A percentile compares a stretch with the other conserved stretches of the same genome.
These are phyloP conservation scores for Quercus cerris DNA, from an alignment of 306 rosid genomes.

Conservation along the genomic window DNA sequence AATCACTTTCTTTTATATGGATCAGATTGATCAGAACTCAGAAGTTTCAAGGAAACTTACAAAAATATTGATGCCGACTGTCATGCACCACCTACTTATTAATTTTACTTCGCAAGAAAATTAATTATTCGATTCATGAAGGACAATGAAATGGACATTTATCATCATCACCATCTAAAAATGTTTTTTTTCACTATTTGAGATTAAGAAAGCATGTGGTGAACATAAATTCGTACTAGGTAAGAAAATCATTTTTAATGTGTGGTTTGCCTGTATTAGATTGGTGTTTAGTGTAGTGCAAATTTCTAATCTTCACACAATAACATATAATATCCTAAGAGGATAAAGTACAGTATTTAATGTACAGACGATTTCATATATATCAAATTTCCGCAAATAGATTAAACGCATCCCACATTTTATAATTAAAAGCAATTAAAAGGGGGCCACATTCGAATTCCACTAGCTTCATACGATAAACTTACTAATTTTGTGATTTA, in stretches of 20 bases:
- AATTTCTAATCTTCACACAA: too few species aligned
- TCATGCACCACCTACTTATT: not conserved
- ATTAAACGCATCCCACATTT: not conserved
- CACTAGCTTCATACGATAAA: not conserved
- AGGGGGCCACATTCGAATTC: not conserved
- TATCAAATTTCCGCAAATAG: not conserved
- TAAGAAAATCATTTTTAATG: too few species aligned
- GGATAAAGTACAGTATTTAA: not conserved
- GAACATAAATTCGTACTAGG: not conserved
- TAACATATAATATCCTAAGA: not conserved
- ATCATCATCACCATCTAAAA: not conserved
- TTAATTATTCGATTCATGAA: not conserved
- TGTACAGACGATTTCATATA: not conserved
- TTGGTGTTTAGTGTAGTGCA: too few species aligned
- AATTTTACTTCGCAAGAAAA: not conserved
- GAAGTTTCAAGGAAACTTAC: not conserved
- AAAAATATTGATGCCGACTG: not conserved
- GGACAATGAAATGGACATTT: not conserved
- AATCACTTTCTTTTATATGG: too few species aligned
- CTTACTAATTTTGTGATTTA: not conserved
- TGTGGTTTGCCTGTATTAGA: too few species aligned
- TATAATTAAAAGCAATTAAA: not conserved
- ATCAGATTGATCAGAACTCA: too few species aligned
- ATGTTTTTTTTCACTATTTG: not conserved
- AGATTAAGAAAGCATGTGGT: not conserved